Evolutionary conservation across 768 basidiomycete genomes (phyloP).

Genomic region (Phylloporus rhodoxanthus): DNA sequence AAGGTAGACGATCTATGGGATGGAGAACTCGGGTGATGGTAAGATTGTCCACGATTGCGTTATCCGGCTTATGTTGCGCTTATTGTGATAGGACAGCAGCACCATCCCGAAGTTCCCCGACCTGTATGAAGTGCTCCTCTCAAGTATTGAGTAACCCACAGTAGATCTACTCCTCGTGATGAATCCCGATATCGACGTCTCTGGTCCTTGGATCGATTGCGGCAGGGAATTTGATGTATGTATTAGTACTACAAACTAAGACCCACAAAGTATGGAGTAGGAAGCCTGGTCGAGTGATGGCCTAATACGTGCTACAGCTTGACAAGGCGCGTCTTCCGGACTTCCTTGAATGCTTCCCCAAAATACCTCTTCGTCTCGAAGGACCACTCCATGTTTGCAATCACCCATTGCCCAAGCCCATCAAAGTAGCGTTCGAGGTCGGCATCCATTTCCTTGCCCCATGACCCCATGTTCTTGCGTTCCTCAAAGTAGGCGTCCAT

Average conservation of each 20-base stretch:
- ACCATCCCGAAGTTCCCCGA: neutral
- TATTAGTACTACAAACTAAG: conserved; percentile 11
- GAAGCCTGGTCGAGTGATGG: neutral
- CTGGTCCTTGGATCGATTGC: conserved; percentile 3
- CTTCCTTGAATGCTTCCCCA: conserved; percentile 46
- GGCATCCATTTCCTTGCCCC: conserved; percentile 42
- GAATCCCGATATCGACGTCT: conserved; percentile 5
- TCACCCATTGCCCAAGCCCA: conserved; percentile 53
- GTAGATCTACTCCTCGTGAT: conserved; percentile 8
- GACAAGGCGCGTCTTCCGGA: conserved; percentile 43
- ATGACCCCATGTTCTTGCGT: conserved; percentile 44
- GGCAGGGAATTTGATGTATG: conserved; percentile 6
- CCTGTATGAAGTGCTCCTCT: neutral
- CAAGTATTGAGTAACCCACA: conserved; percentile 12
- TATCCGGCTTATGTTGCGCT: conserved; percentile 1
- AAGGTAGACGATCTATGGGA: conserved; percentile 1
- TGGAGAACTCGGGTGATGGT: conserved; percentile 9
- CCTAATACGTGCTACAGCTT: conserved; percentile 2
- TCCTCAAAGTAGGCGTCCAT: conserved; percentile 46
- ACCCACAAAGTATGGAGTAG: neutral
- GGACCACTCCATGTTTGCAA: conserved; percentile 64
- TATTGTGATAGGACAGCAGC: neutral
- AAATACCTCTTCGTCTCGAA: conserved; percentile 69
- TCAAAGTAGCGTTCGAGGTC: conserved; percentile 50
- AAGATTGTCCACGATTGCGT: neutral